A percentile compares a stretch with the other conserved stretches of the same genome.
phyloP scores from a whole-genome alignment of 441 rosid genomes.

The Pelargonium australe region DNA sequence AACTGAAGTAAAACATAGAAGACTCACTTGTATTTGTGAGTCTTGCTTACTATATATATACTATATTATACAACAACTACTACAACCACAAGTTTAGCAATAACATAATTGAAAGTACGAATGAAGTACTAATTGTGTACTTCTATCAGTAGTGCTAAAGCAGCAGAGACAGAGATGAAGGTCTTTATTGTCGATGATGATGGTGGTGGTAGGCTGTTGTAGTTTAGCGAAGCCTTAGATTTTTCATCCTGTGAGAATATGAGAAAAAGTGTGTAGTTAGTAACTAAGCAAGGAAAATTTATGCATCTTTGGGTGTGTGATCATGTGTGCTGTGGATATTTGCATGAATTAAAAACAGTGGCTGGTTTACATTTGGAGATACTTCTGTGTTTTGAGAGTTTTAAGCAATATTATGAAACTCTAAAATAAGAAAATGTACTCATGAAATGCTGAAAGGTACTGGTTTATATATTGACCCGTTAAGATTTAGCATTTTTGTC shows the following conservation, averaged over 20 bases:
- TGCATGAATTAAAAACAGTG: not conserved
- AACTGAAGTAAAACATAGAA: not conserved
- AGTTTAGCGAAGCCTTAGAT: slow-evolving; percentile 32
- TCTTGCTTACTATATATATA: slow-evolving; percentile 1
- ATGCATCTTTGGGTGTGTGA: not conserved
- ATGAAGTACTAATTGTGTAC: not conserved
- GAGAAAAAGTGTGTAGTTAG: not conserved
- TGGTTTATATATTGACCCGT: not conserved
- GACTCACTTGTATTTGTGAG: not conserved
- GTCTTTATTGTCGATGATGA: slow-evolving; percentile 15
- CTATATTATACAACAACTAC: not conserved
- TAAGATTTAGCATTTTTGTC: not conserved
- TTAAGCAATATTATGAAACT: not conserved
- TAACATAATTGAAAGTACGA: not conserved
- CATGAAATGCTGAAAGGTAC: not conserved
- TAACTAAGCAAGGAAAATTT: not conserved
- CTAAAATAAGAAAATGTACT: not conserved
- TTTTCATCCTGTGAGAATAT: slow-evolving; percentile 41
- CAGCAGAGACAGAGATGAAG: not conserved
- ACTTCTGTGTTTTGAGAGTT: not conserved
- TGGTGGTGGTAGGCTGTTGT: slow-evolving; percentile 5
- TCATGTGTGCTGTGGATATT: not conserved
- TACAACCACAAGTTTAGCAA: not conserved
- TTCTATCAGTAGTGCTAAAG: not conserved
- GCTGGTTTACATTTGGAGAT: too few species aligned